Conservation (phyloP, 768 basidiomycete species). For the Saitozyma sp. region DNA sequence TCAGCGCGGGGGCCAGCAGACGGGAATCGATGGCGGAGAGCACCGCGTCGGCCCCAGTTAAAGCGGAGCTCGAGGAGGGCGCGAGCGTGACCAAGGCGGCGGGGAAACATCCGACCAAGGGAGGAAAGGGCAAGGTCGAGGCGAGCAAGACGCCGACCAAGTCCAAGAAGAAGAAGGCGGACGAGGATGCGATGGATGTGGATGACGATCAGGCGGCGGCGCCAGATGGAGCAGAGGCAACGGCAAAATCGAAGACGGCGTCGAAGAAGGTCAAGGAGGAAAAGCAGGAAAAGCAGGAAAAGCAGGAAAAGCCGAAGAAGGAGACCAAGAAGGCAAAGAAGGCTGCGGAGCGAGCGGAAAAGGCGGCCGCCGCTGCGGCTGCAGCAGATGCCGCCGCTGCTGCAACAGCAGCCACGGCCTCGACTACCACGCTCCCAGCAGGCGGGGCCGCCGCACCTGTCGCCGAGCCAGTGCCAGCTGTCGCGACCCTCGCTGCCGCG, state of each 20-base stretch:
- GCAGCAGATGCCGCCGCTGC: not conserved
- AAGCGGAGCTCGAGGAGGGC: conserved; percentile 1
- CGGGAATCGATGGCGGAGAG: not conserved
- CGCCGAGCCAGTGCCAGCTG: not conserved
- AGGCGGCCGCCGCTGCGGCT: conserved; percentile 3
- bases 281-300: conserved; percentile 64
- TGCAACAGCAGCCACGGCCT: not conserved
- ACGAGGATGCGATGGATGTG: not conserved
- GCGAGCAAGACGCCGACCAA: not conserved
- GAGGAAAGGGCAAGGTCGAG: conserved; percentile 14
- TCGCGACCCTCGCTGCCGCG: not conserved
- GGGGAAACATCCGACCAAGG: conserved; percentile 6
- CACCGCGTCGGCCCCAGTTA: conserved; percentile 2
- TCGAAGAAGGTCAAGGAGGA: conserved; percentile 12
- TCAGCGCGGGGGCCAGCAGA: too few relatives aligned
- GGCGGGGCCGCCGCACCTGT: conserved; percentile 3
- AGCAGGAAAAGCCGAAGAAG: conserved; percentile 16
- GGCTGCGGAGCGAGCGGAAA: conserved; percentile 12
- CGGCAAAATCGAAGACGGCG: not conserved
- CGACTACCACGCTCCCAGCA: not conserved
- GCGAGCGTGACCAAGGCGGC: conserved; percentile 8
- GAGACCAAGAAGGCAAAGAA: conserved; percentile 28
- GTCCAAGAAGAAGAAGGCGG: not conserved
- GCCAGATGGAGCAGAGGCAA: conserved; percentile 1
- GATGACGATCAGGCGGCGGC: not conserved